A percentile compares a stretch with the other conserved stretches of the same genome.
Conservation (phyloP, 768 basidiomycete genomes). For the Cantharellus cinnabarinus region DNA sequence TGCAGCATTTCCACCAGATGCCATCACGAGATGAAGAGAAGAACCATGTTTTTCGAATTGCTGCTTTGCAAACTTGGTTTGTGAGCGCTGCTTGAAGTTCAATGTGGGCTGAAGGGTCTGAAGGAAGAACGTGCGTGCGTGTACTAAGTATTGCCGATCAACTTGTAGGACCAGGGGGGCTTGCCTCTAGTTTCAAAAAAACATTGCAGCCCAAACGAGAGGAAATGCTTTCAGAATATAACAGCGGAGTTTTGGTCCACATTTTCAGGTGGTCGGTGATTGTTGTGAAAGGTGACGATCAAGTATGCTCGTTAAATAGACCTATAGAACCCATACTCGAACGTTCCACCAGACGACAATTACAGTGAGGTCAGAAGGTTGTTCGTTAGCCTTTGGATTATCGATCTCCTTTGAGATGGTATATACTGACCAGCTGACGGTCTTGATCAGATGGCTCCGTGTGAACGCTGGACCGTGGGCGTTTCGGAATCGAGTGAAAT, state of each 20-base stretch:
- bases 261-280: slow-evolving; percentile 10
- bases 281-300: too few relatives aligned
- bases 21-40: slow-evolving; percentile 39
- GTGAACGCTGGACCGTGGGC: too few relatives aligned
- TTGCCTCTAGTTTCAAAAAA: slow-evolving; percentile 56
- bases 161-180: neutral
- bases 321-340: too few relatives aligned
- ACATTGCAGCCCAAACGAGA: slow-evolving; percentile 28
- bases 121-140: neutral
- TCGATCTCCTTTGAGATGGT: too few relatives aligned
- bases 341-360: too few relatives aligned
- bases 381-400: too few relatives aligned
- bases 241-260: slow-evolving; percentile 46
- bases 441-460: too few relatives aligned
- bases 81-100: slow-evolving; percentile 61
- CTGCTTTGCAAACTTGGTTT: slow-evolving; percentile 38
- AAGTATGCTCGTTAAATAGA: too few relatives aligned
- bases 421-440: too few relatives aligned
- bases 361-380: too few relatives aligned
- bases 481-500: too few relatives aligned
- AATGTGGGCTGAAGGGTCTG: slow-evolving; percentile 54
- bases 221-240: slow-evolving; percentile 41
- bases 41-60: slow-evolving; percentile 31
- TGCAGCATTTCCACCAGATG: slow-evolving; percentile 69
- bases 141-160: neutral